Evolutionary conservation across 257 asterid species (phyloP).

Genomic region (Nicotiana noctiflora): DNA sequence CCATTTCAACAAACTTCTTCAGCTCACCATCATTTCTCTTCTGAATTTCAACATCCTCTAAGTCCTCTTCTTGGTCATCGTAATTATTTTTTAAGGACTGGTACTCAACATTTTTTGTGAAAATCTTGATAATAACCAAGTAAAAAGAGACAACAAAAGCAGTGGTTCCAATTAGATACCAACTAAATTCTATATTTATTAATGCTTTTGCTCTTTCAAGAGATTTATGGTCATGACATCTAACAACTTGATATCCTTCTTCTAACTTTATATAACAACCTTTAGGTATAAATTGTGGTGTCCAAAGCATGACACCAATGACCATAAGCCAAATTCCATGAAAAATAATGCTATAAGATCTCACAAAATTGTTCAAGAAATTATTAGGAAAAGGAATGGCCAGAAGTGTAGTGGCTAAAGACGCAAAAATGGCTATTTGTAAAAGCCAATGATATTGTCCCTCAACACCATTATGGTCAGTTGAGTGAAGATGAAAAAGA

Average conservation of each 20-base stretch:
- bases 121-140: conserved; percentile 24
- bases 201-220: conserved; percentile 57
- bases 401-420: conserved; percentile 37
- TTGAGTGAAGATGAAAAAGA: conserved; percentile 67
- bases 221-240: conserved; percentile 41
- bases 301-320: conserved; percentile 67
- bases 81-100: conserved; percentile 18
- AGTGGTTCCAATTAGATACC: conserved; percentile 35
- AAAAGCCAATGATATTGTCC: conserved; percentile 77
- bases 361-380: conserved; percentile 28
- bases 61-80: conserved; percentile 22
- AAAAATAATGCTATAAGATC: no score
- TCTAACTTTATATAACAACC: conserved; percentile 43
- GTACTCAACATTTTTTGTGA: conserved; percentile 36
- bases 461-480: conserved; percentile 69
- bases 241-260: conserved; percentile 32
- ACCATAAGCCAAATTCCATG: conserved; percentile 10
- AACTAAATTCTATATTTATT: conserved; percentile 53
- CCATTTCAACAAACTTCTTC: conserved; percentile 33
- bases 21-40: conserved; percentile 23
- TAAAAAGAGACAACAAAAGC: conserved; percentile 29
- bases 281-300: conserved; percentile 37
- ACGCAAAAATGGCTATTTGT: conserved; percentile 38
- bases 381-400: conserved; percentile 32
- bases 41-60: conserved; percentile 45